These are phyloP conservation scores for Leishmania tarentolae DNA, from an alignment of 208 protist genomes.

Conservation along the genomic window DNA sequence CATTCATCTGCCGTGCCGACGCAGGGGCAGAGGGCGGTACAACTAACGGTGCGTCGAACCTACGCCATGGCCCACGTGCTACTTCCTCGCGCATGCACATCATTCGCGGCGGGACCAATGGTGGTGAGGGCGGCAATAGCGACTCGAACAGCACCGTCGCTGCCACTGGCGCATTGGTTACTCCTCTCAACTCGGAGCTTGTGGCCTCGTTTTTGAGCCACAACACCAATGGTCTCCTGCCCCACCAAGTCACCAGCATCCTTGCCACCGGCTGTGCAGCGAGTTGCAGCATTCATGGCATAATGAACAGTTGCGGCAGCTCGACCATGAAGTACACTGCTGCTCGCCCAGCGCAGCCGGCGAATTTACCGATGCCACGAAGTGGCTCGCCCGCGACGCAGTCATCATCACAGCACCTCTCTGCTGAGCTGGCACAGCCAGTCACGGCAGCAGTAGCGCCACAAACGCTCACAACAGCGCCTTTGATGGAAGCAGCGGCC, in stretches of 20 bases:
- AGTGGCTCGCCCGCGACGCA: background rate
- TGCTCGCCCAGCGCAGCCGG: slow-evolving; percentile 4
- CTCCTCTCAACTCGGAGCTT: background rate
- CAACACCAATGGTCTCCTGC: background rate
- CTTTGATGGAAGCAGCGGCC: slow-evolving; percentile 7
- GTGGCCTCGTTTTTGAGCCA: background rate
- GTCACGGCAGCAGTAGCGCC: slow-evolving; percentile 2
- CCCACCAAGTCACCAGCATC: background rate
- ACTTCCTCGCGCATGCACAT: background rate
- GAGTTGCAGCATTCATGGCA: background rate
- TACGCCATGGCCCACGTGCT: slow-evolving; percentile 8
- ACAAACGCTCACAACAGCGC: slow-evolving; percentile 4
- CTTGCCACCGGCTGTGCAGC: background rate
- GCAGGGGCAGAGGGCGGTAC: background rate
- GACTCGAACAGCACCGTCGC: background rate
- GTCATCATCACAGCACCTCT: slow-evolving; percentile 1
- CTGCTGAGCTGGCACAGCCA: background rate
- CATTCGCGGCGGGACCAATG: background rate
- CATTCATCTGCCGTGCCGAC: background rate
- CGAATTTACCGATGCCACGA: slow-evolving; percentile 12
- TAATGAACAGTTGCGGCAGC: background rate
- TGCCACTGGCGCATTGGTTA: background rate
- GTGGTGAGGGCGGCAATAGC: background rate
- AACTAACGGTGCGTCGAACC: background rate
- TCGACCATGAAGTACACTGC: slow-evolving; percentile 5